Conservation (phyloP, 129 eudicot species). For the Sambucus nigra region DNA sequence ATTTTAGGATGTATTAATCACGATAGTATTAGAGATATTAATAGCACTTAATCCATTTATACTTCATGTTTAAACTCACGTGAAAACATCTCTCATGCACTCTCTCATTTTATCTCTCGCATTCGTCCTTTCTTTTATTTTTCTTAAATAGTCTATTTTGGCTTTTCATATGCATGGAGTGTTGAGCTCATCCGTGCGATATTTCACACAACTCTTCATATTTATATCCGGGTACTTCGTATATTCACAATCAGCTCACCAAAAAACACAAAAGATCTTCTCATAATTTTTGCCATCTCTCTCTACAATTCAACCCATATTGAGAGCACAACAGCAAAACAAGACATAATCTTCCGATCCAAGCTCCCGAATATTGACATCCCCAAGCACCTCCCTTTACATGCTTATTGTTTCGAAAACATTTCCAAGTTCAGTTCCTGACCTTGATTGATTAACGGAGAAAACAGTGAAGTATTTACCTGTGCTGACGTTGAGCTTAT, state of each 20-base stretch:
- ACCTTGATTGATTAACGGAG: constrained; percentile 73
- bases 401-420: constrained; percentile 77
- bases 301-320: constrained; percentile 9
- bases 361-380: constrained; percentile 81
- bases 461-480: constrained; percentile 43
- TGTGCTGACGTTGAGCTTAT: constrained; percentile 63
- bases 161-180: too few species aligned
- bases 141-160: too few species aligned
- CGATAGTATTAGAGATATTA: too few species aligned
- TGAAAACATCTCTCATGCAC: too few species aligned
- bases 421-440: constrained; percentile 32
- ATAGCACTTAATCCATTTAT: too few species aligned
- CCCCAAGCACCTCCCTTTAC: constrained; percentile 80
- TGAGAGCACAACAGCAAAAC: constrained; percentile 20
- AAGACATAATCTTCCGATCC: constrained; percentile 71
- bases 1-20: too few species aligned
- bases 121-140: too few species aligned
- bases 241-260: constrained; percentile 12
- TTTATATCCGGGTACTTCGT: constrained; percentile 15
- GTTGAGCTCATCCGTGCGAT: too few species aligned
- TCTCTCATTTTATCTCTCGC: too few species aligned
- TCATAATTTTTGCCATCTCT: background rate
- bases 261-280: background rate
- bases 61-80: too few species aligned
- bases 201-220: constrained; percentile 16